Conservation (phyloP, 2,329 filamentous ascomycete genomes). For the Graphilbum fragrans region DNA sequence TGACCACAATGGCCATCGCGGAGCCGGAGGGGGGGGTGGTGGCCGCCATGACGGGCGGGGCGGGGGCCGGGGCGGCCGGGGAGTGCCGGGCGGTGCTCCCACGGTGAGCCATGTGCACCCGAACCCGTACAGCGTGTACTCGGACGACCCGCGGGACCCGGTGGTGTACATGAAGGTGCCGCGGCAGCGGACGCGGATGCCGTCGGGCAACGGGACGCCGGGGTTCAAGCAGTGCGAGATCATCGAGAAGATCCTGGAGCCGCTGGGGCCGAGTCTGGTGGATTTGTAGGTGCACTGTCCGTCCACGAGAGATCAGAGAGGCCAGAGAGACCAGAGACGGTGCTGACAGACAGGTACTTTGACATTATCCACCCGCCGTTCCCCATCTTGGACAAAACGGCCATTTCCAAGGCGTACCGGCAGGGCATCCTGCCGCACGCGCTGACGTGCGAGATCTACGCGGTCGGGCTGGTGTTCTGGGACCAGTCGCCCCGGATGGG, state of each 20-base stretch:
- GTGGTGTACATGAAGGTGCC: constrained; percentile 4
- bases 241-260: constrained; percentile 2
- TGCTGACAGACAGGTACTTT: constrained; percentile 1
- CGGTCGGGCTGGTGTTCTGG: constrained; percentile 2
- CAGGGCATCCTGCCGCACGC: constrained; percentile 1
- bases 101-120: constrained; percentile 2
- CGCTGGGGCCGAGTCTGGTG: not conserved
- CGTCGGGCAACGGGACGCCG: constrained; percentile 3
- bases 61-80: too few relatives aligned
- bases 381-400: constrained; percentile 1
- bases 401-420: constrained; percentile 2
- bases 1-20: too few relatives aligned
- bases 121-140: constrained; percentile 4
- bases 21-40: too few relatives aligned
- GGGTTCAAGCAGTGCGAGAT: constrained; percentile 4
- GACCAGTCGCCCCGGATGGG: not conserved
- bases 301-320: too few relatives aligned
- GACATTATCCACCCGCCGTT: constrained; percentile 2
- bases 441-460: constrained; percentile 3
- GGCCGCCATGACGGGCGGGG: too few relatives aligned
- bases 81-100: too few relatives aligned
- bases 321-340: too few relatives aligned
- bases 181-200: not conserved
- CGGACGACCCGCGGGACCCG: constrained; percentile 3
- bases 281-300: not conserved